These are phyloP conservation scores for Fusarium luffae DNA, from an alignment of 2,329 filamentous ascomycete species.

Conservation along the genomic window DNA sequence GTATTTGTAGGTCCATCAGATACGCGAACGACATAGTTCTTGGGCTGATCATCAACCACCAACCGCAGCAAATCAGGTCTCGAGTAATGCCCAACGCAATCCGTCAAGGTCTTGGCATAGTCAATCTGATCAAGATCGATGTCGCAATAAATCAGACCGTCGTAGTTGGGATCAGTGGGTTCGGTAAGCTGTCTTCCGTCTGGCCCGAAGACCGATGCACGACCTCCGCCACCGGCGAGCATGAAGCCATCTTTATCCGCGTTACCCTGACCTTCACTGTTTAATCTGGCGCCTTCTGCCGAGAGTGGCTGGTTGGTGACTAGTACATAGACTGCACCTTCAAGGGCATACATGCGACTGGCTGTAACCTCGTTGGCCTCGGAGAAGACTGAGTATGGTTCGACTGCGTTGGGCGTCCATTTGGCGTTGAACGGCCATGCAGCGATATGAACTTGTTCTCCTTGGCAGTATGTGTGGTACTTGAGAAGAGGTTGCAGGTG, in stretches of 20 bases:
- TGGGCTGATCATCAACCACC: neutral
- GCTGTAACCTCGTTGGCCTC: slow-evolving; percentile 46
- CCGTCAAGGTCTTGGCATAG: slow-evolving; percentile 48
- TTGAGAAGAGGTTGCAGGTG: slow-evolving; percentile 22
- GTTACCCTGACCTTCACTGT: slow-evolving; percentile 46
- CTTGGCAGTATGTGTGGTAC: slow-evolving; percentile 14
- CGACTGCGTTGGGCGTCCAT: slow-evolving; percentile 53
- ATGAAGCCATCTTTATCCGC: slow-evolving; percentile 40
- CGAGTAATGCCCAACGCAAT: slow-evolving; percentile 49
- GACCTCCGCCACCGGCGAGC: slow-evolving; percentile 26
- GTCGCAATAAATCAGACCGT: slow-evolving; percentile 53
- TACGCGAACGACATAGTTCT: neutral
- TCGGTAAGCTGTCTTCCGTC: slow-evolving; percentile 46
- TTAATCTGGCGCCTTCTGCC: slow-evolving; percentile 50
- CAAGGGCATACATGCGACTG: slow-evolving; percentile 65
- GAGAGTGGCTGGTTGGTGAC: slow-evolving; percentile 60
- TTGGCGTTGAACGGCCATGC: slow-evolving; percentile 49
- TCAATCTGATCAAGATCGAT: slow-evolving; percentile 46
- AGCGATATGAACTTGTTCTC: slow-evolving; percentile 21
- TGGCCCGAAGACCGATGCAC: slow-evolving; percentile 47
- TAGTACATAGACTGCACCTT: slow-evolving; percentile 64
- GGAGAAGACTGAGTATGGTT: slow-evolving; percentile 40
- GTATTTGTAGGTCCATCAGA: neutral
- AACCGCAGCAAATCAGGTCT: slow-evolving; percentile 55
- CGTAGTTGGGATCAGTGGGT: slow-evolving; percentile 41